Base-by-base conservation (phyloP, 1,139 yeast species). In the Magnusiomyces fungicola region DNA sequence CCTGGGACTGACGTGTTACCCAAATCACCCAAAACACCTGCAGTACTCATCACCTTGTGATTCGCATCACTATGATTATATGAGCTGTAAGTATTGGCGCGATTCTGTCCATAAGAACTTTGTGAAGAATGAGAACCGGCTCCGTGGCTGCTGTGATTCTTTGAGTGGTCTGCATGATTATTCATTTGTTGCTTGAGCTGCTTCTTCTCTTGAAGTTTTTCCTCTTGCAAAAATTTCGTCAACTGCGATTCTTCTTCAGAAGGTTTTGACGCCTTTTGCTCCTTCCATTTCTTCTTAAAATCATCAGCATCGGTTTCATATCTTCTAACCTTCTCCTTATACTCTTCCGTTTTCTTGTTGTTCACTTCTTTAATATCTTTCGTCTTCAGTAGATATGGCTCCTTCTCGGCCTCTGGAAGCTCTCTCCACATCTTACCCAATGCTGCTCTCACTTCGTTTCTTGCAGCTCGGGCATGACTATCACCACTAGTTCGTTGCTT, bases 381-480 rank as follows among this genome's bases (percentile, higher is more conserved):
- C 18, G 72, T 66, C 43, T 58, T 58, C 44, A 64, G 62, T 33
- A 69, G 54, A 53, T 69, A 69, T 0, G 73, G 73, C 46, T 61
- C 59, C 51, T 69, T 66, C 36, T 67, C 65, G 1, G 54, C 63
- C 6, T 68, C 71, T 1, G 71, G 68, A 27, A 70, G 55, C 42
- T 66, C 70, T 39, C 73, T 60, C 74, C 74, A 70, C 60, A 68
- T 68, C 49, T 66, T 65, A 19, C 74, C 74, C 32, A 70, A 59
- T 0, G 69, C 65, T 1, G 72, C 69, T 3, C 74, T 66, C 16
- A 70, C 71, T 51, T 71, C 74, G 47, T 70, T 66, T 29, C 71
- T 63, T 2, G 72, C 59, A 0, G 72, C 73, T 43, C 60, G 58
- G 25, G 66, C 65, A 22, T 58, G 63, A 1, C 66, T 58, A 45